A percentile compares a stretch with the other conserved stretches of the same genome.
These are phyloP conservation scores for Trichophyton simii DNA, from an alignment of 2,329 filamentous ascomycete species.

Conservation along the genomic window DNA sequence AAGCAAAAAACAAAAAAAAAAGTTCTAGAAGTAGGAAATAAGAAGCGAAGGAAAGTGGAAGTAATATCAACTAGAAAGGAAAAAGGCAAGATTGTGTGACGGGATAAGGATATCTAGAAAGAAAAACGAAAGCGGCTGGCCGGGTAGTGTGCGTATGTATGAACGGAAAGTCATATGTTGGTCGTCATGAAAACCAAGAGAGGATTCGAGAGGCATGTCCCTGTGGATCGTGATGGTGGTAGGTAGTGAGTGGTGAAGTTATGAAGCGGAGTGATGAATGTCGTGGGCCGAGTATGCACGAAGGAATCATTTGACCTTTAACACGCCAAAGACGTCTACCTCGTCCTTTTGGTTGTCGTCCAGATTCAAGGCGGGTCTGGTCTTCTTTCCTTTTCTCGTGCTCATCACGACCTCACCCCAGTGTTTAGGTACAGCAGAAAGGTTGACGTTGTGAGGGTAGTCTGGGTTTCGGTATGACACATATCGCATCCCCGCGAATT, in stretches of 20 bases:
- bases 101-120: background rate
- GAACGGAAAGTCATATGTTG: background rate
- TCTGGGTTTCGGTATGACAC: slow-evolving; percentile 9
- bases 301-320: slow-evolving; percentile 20
- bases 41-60: background rate
- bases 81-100: background rate
- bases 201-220: background rate
- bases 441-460: slow-evolving; percentile 1
- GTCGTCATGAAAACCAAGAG: background rate
- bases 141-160: background rate
- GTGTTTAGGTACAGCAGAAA: slow-evolving; percentile 26
- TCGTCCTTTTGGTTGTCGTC: slow-evolving; percentile 18
- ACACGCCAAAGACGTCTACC: slow-evolving; percentile 30
- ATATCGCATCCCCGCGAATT: slow-evolving; percentile 13
- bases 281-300: background rate
- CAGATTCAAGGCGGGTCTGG: slow-evolving; percentile 17
- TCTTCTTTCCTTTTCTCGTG: slow-evolving; percentile 21
- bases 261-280: background rate
- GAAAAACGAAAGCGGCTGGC: no score
- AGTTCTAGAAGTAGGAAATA: background rate
- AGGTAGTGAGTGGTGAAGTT: background rate
- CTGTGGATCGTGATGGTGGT: background rate
- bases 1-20: no score
- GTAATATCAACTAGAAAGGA: background rate
- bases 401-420: slow-evolving; percentile 36